Evolutionary conservation across 75 land plant species (phyloP).

Genomic region (Azolla pinnata): DNA sequence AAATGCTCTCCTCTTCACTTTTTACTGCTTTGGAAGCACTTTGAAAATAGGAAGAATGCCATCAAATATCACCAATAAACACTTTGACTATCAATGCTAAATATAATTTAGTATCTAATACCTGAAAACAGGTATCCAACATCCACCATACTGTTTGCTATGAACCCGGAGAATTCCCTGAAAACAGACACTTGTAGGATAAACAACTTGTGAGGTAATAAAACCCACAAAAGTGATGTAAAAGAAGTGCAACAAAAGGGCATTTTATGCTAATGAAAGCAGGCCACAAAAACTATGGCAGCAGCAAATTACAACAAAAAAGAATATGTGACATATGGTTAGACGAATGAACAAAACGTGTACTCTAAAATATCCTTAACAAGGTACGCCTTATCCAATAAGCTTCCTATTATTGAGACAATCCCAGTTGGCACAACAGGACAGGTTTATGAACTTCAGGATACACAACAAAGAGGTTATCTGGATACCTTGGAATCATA

Average conservation of each 20-base stretch:
- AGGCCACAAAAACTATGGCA: too few species aligned
- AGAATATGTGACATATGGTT: too few species aligned
- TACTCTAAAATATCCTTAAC: too few species aligned
- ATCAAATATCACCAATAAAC: not conserved
- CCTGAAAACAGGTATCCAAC: conserved; percentile 96
- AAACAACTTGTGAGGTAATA: too few species aligned
- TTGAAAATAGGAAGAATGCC: conserved; percentile 7
- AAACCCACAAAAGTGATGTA: too few species aligned
- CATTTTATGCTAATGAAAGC: too few species aligned
- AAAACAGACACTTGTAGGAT: too few species aligned
- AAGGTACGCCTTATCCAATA: too few species aligned
- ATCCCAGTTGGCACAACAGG: not conserved
- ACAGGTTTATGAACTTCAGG: not conserved
- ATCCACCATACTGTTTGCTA: conserved; percentile 54
- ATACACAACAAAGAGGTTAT: not conserved
- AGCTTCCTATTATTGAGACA: not conserved
- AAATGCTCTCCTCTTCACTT: conserved; percentile 50
- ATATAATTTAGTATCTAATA: conserved; percentile 9
- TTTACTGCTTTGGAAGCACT: conserved; percentile 69
- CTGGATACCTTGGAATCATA: conserved; percentile 78
- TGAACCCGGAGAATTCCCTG: conserved; percentile 77
- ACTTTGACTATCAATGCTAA: not conserved
- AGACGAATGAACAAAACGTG: too few species aligned
- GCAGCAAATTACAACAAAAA: too few species aligned
- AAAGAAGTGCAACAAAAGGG: too few species aligned